Base-by-base conservation (phyloP, 441 rosid genomes). In the Mallotus japonicus region DNA sequence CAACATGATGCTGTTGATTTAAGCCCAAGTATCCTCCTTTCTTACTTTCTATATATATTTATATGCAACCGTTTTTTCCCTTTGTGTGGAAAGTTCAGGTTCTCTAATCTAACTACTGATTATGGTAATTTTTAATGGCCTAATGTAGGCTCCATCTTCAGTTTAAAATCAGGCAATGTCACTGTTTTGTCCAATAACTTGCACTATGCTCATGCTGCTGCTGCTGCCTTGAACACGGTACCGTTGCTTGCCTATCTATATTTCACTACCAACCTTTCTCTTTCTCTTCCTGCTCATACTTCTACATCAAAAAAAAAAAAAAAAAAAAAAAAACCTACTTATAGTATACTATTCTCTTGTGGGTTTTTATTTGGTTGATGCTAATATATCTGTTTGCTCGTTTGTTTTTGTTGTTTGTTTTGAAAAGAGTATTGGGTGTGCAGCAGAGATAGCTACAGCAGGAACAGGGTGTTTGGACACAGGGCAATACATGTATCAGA, bases 391-490 rank as follows among this genome's bases (percentile, higher is more conserved):
- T 53, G 58, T 20, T 20, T 44, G 17, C 17, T 14, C 7, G 17
- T 42, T 59, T 62, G 65, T 62, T 49, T 49, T 6, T 58, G 64
- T 44, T 34, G 37, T 34, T 34, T 37, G 6, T 37, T 37, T 37
- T 37, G 40, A 37, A 37, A 56, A 88, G 92, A 77, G 82, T 75
- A 73, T 78, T 78, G 85, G 87, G 58, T 73, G 76, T 62, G 80
- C 85, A 24, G 80, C 85, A 24, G 92, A 84, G 73, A 84, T 87
- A 46, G 76, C 75, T 58, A 70, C 85, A 63, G 67, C 82, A 47
- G 90, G 82, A 77, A 72, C 78, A 24, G 92, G 84, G 75, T 89
- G 91, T 81, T 86, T 89, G 90, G 92, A 93, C 24, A 85, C 92
- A 79, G 96, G 86, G 73, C 89, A 90, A 74, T 84, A 83, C 81